Conservation (phyloP, 352 stramenopile species). For the Thalassiosira exigua region DNA sequence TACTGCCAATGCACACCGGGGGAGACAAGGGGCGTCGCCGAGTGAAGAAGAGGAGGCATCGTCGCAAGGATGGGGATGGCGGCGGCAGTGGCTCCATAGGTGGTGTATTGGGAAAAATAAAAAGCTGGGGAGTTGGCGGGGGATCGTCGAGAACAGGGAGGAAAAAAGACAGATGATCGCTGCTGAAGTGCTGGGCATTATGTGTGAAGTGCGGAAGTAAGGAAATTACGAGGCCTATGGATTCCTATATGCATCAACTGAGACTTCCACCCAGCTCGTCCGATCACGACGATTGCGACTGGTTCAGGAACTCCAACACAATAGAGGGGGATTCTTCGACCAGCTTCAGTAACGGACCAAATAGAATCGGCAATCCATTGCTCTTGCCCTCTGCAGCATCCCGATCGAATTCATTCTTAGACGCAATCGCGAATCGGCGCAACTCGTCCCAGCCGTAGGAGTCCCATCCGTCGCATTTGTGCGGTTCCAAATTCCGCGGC, state of each 20-base stretch:
- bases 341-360: slow-evolving; percentile 74
- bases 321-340: slow-evolving; percentile 59
- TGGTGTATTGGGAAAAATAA: slow-evolving; percentile 37
- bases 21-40: slow-evolving; percentile 17
- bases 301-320: slow-evolving; percentile 66
- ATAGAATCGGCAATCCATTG: slow-evolving; percentile 50
- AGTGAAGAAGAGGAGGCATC: slow-evolving; percentile 27
- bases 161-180: slow-evolving; percentile 56
- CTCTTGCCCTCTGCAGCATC: slow-evolving; percentile 9
- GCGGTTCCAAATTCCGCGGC: slow-evolving; percentile 70
- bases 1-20: slow-evolving; percentile 32
- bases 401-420: slow-evolving; percentile 6
- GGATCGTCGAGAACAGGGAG: slow-evolving; percentile 31
- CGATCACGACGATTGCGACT: no score
- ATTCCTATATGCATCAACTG: no score
- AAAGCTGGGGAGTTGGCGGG: slow-evolving; percentile 25
- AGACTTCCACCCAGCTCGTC: no score
- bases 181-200: background rate
- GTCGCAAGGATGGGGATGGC: slow-evolving; percentile 9
- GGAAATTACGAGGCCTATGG: no score
- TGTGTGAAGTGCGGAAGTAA: background rate
- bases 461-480: slow-evolving; percentile 84
- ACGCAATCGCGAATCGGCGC: slow-evolving; percentile 14
- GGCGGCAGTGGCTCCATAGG: slow-evolving; percentile 9
- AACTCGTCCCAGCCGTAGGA: slow-evolving; percentile 77